Evolutionary conservation across 352 stramenopile species (phyloP).

Genomic region (Pythium aphanidermatum): DNA sequence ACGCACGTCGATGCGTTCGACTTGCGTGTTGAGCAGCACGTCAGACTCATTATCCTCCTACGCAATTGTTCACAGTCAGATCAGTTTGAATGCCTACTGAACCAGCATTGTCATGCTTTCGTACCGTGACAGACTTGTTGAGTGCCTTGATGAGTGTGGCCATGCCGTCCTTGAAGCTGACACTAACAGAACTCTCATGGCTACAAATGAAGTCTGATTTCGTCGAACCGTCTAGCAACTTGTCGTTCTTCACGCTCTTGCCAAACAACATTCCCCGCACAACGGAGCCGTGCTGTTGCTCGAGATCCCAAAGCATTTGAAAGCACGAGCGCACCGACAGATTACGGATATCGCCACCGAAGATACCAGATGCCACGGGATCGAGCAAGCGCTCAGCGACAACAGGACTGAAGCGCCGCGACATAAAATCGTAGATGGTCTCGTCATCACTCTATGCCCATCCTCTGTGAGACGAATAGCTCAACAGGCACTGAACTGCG

Average conservation of each 20-base stretch:
- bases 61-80: neutral
- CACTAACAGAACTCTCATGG: conserved; percentile 70
- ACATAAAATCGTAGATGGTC: conserved; percentile 76
- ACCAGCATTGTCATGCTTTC: neutral
- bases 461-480: neutral
- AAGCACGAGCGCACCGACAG: conserved; percentile 83
- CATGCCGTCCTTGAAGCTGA: conserved; percentile 84
- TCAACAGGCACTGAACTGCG: neutral
- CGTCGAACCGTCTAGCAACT: conserved; percentile 52
- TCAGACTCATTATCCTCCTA: conserved; percentile 18
- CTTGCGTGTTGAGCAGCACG: conserved; percentile 16
- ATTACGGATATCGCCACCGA: conserved; percentile 73
- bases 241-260: conserved; percentile 20
- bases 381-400: conserved; percentile 78
- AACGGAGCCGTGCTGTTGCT: conserved; percentile 70
- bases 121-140: conserved; percentile 31
- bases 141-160: conserved; percentile 56
- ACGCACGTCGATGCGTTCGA: neutral
- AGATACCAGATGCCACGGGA: conserved; percentile 80
- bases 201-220: conserved; percentile 71
- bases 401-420: conserved; percentile 66
- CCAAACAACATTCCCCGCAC: conserved; percentile 69
- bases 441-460: conserved; percentile 45
- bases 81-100: neutral
- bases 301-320: conserved; percentile 66